Evolutionary conservation across 192 early-diverging fungal genomes (phyloP).

Genomic region (Backusella australiensis): DNA sequence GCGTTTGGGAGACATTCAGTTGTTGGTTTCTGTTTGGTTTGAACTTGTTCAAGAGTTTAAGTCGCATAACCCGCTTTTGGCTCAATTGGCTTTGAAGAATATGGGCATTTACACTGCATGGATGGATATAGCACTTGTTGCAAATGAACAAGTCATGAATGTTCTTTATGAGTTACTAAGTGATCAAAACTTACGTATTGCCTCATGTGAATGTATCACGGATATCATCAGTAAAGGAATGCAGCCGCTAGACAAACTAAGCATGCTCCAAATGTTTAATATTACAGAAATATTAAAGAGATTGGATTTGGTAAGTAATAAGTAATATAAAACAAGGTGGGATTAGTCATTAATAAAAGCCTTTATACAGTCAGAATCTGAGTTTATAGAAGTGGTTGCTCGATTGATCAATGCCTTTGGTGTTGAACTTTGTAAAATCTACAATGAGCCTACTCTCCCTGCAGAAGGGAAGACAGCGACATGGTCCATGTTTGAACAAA

Average conservation of each 20-base stretch:
- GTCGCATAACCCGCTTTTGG: constrained; percentile 59
- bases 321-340: not conserved
- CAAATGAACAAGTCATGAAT: constrained; percentile 77
- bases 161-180: constrained; percentile 76
- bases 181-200: constrained; percentile 58
- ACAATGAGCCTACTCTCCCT: constrained; percentile 43
- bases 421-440: constrained; percentile 66
- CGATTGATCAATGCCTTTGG: constrained; percentile 72
- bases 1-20: constrained; percentile 75
- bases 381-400: constrained; percentile 70
- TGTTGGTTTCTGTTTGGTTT: constrained; percentile 76
- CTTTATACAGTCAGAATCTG: constrained; percentile 44
- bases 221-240: constrained; percentile 91
- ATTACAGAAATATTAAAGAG: constrained; percentile 47
- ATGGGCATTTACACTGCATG: constrained; percentile 90
- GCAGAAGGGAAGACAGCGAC: constrained; percentile 47
- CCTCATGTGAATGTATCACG: constrained; percentile 79
- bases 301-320: constrained; percentile 43
- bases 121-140: constrained; percentile 92
- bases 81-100: constrained; percentile 62
- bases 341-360: not conserved
- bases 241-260: constrained; percentile 86
- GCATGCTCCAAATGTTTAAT: constrained; percentile 75
- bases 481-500: constrained; percentile 66
- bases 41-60: constrained; percentile 65